Percentiles rank a stretch among this genome's conserved stretches.
Conservation (phyloP, 2,329 filamentous ascomycete species). For the Bipolaris zeicola region DNA sequence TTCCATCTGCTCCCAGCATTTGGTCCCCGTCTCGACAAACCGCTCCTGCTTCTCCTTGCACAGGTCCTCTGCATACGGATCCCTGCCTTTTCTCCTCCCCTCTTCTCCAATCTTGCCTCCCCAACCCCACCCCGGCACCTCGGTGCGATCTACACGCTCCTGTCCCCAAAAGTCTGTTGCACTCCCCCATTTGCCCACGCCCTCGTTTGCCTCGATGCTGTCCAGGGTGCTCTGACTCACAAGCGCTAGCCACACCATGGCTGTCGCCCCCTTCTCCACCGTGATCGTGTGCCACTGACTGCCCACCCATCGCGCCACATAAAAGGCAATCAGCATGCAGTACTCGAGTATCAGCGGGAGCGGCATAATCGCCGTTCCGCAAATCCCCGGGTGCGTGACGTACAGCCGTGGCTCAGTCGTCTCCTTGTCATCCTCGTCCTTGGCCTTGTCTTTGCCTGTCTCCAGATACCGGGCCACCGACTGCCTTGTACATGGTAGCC, state of each 20-base stretch:
- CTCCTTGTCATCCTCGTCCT: slow-evolving; percentile 16
- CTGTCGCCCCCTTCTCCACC: slow-evolving; percentile 76
- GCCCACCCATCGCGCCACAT: slow-evolving; percentile 75
- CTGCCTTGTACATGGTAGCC: slow-evolving; percentile 66
- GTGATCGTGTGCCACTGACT: slow-evolving; percentile 85
- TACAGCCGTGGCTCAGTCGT: slow-evolving; percentile 67
- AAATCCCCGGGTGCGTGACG: slow-evolving; percentile 84
- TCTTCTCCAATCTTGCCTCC: slow-evolving; percentile 64
- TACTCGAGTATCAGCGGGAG: slow-evolving; percentile 72
- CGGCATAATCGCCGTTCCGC: slow-evolving; percentile 79
- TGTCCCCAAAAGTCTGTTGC: slow-evolving; percentile 65
- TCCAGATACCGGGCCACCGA: slow-evolving; percentile 43
- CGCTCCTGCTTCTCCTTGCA: slow-evolving; percentile 65
- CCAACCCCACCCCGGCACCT: slow-evolving; percentile 84
- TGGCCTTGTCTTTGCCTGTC: slow-evolving; percentile 7
- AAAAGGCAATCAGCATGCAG: slow-evolving; percentile 70
- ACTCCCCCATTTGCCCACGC: slow-evolving; percentile 83
- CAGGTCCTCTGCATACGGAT: slow-evolving; percentile 61
- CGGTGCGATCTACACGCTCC: slow-evolving; percentile 72
- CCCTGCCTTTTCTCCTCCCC: slow-evolving; percentile 59
- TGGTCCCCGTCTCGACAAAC: slow-evolving; percentile 66
- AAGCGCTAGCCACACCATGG: slow-evolving; percentile 79
- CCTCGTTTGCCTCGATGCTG: slow-evolving; percentile 55
- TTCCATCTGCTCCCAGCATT: slow-evolving; percentile 75
- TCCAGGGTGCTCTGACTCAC: slow-evolving; percentile 68